These are phyloP conservation scores for Chaetomium globosum DNA, from an alignment of 2,329 filamentous ascomycete genomes.

Conservation along the genomic window DNA sequence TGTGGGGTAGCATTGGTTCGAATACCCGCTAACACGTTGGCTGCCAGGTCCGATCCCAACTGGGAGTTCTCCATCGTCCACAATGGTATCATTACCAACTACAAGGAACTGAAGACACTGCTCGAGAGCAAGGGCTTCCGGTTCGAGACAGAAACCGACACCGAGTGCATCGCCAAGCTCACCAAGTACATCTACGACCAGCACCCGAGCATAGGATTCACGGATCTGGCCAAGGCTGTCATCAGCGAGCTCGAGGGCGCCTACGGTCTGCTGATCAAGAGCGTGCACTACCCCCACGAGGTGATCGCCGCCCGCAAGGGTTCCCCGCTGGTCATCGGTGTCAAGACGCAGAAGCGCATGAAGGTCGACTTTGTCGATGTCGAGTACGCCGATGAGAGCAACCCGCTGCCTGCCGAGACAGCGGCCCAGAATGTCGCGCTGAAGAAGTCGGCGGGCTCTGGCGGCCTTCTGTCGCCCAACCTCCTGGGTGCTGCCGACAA, in stretches of 20 bases:
- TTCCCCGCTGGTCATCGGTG: slow-evolving; percentile 94
- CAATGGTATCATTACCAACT: slow-evolving; percentile 99
- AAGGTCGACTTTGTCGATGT: slow-evolving; percentile 99
- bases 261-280: slow-evolving; percentile 96
- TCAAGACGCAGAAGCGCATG: slow-evolving; percentile 97
- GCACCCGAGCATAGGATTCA: slow-evolving; percentile 93
- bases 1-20: neutral
- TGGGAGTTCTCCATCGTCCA: slow-evolving; percentile 98
- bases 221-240: slow-evolving; percentile 92
- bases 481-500: slow-evolving; percentile 92
- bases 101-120: slow-evolving; percentile 97
- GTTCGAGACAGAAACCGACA: slow-evolving; percentile 99
- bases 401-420: slow-evolving; percentile 83
- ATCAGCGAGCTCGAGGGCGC: slow-evolving; percentile 98
- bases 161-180: slow-evolving; percentile 98
- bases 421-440: slow-evolving; percentile 95
- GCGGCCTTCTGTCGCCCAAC: slow-evolving; percentile 67
- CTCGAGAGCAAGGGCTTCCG: slow-evolving; percentile 93
- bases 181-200: slow-evolving; percentile 97
- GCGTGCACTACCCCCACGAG: slow-evolving; percentile 96
- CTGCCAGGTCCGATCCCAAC: slow-evolving; percentile 78
- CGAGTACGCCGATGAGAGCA: slow-evolving; percentile 87
- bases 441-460: slow-evolving; percentile 87
- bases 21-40: slow-evolving; percentile 31
- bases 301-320: slow-evolving; percentile 97